Percentiles rank a stretch among this genome's conserved stretches.
phyloP scores from a whole-genome alignment of 176 grass and related monocot genomes.

The Coix lacrymajobi region DNA sequence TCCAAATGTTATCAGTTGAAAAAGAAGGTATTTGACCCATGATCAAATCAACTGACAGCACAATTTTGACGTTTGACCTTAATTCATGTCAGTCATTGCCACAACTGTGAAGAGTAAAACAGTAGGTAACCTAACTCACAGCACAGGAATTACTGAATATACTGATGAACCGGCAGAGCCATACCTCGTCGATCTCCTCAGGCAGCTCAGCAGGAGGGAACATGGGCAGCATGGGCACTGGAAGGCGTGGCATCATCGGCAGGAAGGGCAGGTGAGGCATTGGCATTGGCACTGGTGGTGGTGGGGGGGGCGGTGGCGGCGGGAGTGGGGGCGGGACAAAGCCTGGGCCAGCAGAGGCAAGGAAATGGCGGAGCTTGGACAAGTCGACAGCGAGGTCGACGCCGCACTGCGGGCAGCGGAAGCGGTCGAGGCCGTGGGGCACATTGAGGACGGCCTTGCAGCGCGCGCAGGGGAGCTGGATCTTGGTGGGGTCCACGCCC shows the following conservation, averaged over 20 bases:
- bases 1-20: background rate
- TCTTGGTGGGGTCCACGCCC: constrained; percentile 34
- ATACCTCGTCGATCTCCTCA: constrained; percentile 51
- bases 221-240: constrained; percentile 2
- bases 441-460: constrained; percentile 84
- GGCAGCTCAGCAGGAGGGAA: constrained; percentile 7
- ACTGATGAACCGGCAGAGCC: background rate
- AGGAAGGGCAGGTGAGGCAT: constrained; percentile 56
- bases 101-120: background rate
- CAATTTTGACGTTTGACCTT: background rate
- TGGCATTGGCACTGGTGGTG: background rate
- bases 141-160: background rate
- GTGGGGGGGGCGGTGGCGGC: background rate
- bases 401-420: constrained; percentile 85
- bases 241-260: constrained; percentile 43
- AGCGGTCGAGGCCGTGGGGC: constrained; percentile 74
- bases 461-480: constrained; percentile 36
- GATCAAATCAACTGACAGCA: background rate
- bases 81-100: background rate
- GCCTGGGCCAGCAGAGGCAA: constrained; percentile 14
- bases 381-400: constrained; percentile 76
- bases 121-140: background rate
- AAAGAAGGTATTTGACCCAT: background rate
- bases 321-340: constrained; percentile 23
- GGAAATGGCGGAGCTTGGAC: constrained; percentile 49